Evolutionary conservation across 257 asterid genomes (phyloP), one percentile per base, ranked within the genome.

Genomic region (Solanum neorickii): DNA sequence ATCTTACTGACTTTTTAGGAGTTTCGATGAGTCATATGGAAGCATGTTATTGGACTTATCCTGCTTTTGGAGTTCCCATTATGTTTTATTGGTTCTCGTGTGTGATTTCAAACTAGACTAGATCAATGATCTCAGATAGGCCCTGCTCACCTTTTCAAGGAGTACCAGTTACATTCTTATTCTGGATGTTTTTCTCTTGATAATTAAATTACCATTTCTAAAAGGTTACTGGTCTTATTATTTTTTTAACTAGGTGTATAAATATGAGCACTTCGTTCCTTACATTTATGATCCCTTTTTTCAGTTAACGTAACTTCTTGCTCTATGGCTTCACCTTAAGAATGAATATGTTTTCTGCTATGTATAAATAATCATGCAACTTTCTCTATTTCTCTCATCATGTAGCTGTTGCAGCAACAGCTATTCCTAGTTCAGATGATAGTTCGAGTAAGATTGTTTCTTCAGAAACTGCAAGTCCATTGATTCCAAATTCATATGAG

Each of bases 401-500:
- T 49, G 69, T 82, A 82, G 85, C 85, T 82, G 85, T 69, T 10
- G 69, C 52, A 31, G 75, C 49, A 59, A 47, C 90, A 66, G 89
- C 90, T 56, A 87, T 89, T 87, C 90, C 87, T 44, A 65, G 60
- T 52, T 88, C 88, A 56, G 94, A 90, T 74, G 91, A 88, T 72
- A 82, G 87, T 87, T 85, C 91, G 35, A 89, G 91, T 87, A 93
- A 87, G 83, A 83, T 70, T 86, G 78, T 86, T 69, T 70, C 92
- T 77, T 37, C 91, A 59, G 91, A 84, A n/a, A 87, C 86, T 70
- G 92, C 87, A 65, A 92, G 91, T 92, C 31, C 91, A 76, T 91
- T 90, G 83, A 87, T 90, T 84, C 97, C 93, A 41, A 95, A 86
- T n/a, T 88, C 92, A 65, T 72, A 73, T 60, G 96, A 95, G 94